Percentiles rank a stretch among this genome's conserved stretches.
Conservation (phyloP, 805 yeast species). For the Metschnikowia reukaufii region DNA sequence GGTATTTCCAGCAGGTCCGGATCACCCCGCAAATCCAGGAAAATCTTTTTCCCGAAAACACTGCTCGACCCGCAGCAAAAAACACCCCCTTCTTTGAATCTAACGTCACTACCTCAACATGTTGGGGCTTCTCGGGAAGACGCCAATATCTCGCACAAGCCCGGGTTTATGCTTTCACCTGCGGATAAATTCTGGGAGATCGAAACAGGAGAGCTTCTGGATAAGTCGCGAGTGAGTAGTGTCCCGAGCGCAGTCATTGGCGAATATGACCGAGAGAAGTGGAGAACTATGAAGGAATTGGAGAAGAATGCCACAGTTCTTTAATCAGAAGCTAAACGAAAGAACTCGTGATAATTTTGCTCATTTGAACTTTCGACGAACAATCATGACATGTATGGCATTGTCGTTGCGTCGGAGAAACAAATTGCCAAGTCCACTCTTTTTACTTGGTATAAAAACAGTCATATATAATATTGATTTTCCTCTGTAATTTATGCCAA, state of each 20-base stretch:
- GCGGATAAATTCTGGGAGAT: slow-evolving; percentile 29
- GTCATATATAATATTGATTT: no score
- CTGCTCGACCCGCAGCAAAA: slow-evolving; percentile 12
- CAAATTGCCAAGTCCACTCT: no score
- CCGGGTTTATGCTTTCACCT: not conserved
- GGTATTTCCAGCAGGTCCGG: slow-evolving; percentile 31
- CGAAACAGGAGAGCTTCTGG: slow-evolving; percentile 34
- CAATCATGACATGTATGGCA: no score
- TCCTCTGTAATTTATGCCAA: no score
- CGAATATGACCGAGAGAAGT: slow-evolving; percentile 64
- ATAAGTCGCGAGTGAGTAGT: slow-evolving; percentile 42
- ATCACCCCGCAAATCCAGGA: slow-evolving; percentile 34
- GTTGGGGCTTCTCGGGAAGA: not conserved
- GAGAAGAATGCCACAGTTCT: slow-evolving; percentile 3
- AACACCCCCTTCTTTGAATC: slow-evolving; percentile 4
- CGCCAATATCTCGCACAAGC: not conserved
- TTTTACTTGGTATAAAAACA: no score
- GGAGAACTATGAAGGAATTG: slow-evolving; percentile 52
- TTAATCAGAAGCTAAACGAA: slow-evolving; percentile 1
- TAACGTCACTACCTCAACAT: not conserved
- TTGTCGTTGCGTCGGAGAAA: no score
- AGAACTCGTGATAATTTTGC: no score
- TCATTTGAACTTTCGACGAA: no score
- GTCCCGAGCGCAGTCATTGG: slow-evolving; percentile 61
- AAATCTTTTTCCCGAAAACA: slow-evolving; percentile 17